phyloP scores from a whole-genome alignment of 2,329 filamentous ascomycete species.

The Colletotrichum liaoningense region DNA sequence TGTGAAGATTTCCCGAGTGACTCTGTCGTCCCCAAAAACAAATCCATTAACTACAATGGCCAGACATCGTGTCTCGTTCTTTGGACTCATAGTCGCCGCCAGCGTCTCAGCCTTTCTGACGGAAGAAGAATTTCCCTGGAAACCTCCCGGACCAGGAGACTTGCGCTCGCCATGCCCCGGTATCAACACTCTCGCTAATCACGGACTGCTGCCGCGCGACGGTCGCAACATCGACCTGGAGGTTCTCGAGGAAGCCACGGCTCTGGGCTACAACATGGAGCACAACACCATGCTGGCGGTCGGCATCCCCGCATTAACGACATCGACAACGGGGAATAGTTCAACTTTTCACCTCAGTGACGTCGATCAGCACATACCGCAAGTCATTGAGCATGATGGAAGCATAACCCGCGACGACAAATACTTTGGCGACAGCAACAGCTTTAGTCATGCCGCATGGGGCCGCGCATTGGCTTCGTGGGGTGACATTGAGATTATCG shows the following conservation, averaged over 20 bases:
- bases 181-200: constrained; percentile 39
- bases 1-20: too few species aligned
- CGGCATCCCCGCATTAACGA: constrained; percentile 30
- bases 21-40: not conserved
- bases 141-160: not conserved
- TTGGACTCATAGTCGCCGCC: not conserved
- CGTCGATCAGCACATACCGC: constrained; percentile 38
- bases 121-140: constrained; percentile 8
- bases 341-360: constrained; percentile 44
- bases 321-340: constrained; percentile 42
- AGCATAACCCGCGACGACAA: constrained; percentile 43
- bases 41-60: not conserved
- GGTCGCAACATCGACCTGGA: constrained; percentile 18
- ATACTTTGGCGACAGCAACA: constrained; percentile 43
- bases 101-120: not conserved
- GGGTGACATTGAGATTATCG: constrained; percentile 10
- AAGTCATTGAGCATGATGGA: constrained; percentile 48
- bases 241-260: constrained; percentile 14
- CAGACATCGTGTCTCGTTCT: not conserved
- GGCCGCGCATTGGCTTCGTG: constrained; percentile 28
- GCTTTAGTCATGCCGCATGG: constrained; percentile 43
- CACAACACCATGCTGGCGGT: constrained; percentile 26
- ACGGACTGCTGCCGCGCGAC: constrained; percentile 36
- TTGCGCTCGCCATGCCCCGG: constrained; percentile 39
- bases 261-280: constrained; percentile 28